Conservation (phyloP, 75 land plant genomes). For the Picea sitchensis region DNA sequence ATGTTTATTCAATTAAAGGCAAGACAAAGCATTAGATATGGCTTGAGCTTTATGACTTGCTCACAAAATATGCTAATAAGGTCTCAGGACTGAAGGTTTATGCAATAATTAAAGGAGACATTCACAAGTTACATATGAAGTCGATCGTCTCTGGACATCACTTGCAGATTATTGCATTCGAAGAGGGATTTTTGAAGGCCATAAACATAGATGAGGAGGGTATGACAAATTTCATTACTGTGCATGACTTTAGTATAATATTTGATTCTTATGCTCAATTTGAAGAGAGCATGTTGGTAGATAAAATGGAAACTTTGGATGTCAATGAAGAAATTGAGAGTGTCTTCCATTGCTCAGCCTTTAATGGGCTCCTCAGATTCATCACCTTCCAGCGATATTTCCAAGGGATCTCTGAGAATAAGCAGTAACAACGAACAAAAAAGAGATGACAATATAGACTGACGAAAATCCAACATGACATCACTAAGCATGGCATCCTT, state of each 20-base stretch:
- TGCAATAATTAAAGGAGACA: conserved; percentile 87
- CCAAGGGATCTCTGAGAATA: not conserved
- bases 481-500: no score
- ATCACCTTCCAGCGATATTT: no score
- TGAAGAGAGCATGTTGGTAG: conserved; percentile 8
- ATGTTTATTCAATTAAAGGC: conserved; percentile 71
- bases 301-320: conserved; percentile 59
- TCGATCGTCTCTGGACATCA: no score
- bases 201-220: conserved; percentile 93
- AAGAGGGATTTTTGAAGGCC: conserved; percentile 56
- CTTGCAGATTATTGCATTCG: no score
- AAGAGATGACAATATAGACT: no score
- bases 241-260: conserved; percentile 84
- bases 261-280: conserved; percentile 88
- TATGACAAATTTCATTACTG: conserved; percentile 76
- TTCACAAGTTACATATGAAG: conserved; percentile 63
- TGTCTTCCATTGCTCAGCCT: no score
- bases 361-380: no score
- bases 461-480: no score
- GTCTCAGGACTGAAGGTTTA: conserved; percentile 58
- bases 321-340: conserved; percentile 13
- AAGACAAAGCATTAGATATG: conserved; percentile 89
- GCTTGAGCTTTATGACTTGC: conserved; percentile 89
- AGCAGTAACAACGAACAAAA: no score
- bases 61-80: conserved; percentile 56